phyloP scores from a whole-genome alignment of 164 flowering plant species.

The Piper betle region DNA sequence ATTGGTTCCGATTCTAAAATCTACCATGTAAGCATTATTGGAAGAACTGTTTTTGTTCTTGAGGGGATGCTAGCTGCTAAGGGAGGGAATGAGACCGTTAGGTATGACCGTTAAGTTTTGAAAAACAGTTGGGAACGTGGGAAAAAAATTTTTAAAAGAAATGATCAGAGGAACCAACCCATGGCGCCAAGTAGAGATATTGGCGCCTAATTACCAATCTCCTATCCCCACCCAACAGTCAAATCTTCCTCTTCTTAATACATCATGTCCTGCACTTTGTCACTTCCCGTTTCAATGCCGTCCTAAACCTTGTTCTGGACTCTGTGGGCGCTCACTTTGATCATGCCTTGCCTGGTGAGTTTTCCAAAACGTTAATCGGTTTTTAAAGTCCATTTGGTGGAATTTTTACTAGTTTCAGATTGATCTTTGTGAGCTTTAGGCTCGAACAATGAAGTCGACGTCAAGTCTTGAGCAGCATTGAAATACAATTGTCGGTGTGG shows the following conservation, averaged over 20 bases:
- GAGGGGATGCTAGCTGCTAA: not conserved
- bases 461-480: no score
- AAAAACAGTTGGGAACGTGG: slow-evolving; percentile 17
- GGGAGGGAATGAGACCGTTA: slow-evolving; percentile 6
- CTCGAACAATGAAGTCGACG: no score
- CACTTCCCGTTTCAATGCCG: no score
- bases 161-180: not conserved
- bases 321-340: not conserved
- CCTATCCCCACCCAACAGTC: slow-evolving; percentile 22
- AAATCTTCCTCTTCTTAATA: slow-evolving; percentile 12
- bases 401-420: not conserved
- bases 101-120: slow-evolving; percentile 25
- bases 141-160: not conserved
- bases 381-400: not conserved
- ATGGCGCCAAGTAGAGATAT: not conserved
- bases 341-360: not conserved
- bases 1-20: not conserved
- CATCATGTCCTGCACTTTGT: not conserved
- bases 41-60: not conserved
- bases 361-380: not conserved
- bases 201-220: slow-evolving; percentile 2
- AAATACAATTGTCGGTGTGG: no score
- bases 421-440: not conserved
- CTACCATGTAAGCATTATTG: not conserved
- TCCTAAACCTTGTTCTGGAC: not conserved